Conservation (phyloP, 1,284 basidiomycete genomes). For the Retiboletus flavoniger region DNA sequence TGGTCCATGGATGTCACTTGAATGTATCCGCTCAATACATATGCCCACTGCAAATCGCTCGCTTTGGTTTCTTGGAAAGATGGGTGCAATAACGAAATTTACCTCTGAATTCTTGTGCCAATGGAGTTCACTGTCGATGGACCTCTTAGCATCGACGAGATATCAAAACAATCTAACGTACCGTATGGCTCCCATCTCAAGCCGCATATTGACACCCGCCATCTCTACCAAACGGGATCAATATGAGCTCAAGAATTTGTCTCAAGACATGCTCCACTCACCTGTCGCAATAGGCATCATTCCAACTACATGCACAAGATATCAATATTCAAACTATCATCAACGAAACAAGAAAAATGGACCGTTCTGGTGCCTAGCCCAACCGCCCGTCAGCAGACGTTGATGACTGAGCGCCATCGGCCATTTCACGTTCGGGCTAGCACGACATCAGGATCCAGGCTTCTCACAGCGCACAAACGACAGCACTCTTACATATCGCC, state of each 20-base stretch:
- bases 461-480: neutral
- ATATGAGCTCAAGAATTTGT: neutral
- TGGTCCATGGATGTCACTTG: slow-evolving; percentile 62
- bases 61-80: neutral
- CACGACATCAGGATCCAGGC: neutral
- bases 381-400: slow-evolving; percentile 52
- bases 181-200: slow-evolving; percentile 50
- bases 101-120: slow-evolving; percentile 59
- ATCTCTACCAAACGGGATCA: slow-evolving; percentile 14
- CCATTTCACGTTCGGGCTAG: slow-evolving; percentile 49
- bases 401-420: slow-evolving; percentile 54
- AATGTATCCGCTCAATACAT: slow-evolving; percentile 60
- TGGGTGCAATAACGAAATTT: neutral
- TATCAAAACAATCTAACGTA: slow-evolving; percentile 16
- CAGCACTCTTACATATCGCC: slow-evolving; percentile 34
- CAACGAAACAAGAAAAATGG: neutral
- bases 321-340: neutral
- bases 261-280: neutral
- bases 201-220: slow-evolving; percentile 50
- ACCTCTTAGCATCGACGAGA: neutral
- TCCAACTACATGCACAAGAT: slow-evolving; percentile 29
- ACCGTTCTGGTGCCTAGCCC: slow-evolving; percentile 52
- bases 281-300: slow-evolving; percentile 44
- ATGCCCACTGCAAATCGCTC: slow-evolving; percentile 51
- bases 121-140: slow-evolving; percentile 51